Percentiles rank a stretch among this genome's conserved stretches.
phyloP scores from a whole-genome alignment of 495 filamentous ascomycete genomes.

The Apiosordaria backusii region DNA sequence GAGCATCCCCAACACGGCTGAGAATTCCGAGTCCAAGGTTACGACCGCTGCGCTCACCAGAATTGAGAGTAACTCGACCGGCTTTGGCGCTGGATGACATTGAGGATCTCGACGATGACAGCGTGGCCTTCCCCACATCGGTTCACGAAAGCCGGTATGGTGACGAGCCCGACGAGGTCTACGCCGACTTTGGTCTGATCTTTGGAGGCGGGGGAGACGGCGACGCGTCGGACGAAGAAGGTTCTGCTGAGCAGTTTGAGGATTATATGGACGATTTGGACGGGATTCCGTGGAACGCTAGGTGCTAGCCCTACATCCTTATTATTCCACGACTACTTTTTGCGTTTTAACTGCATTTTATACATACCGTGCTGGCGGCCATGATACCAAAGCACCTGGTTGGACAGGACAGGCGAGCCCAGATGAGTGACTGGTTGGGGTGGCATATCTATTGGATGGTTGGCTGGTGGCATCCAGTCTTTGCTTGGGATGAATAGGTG shows the following conservation, averaged over 20 bases:
- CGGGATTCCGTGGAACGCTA: conserved; percentile 34
- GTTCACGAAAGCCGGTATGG: conserved; percentile 44
- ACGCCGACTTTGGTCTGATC: conserved; percentile 47
- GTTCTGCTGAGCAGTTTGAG: conserved; percentile 25
- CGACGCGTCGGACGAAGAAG: conserved; percentile 21
- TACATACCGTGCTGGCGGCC: neutral
- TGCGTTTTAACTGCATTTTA: neutral
- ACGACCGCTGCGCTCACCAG: conserved; percentile 24
- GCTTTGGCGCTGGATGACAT: conserved; percentile 19
- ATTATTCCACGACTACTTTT: neutral
- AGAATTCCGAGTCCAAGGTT: conserved; percentile 25
- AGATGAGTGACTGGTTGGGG: neutral
- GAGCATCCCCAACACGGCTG: neutral
- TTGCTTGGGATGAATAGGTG: neutral
- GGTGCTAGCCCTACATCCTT: conserved; percentile 14
- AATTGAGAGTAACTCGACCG: conserved; percentile 23
- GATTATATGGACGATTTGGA: conserved; percentile 37
- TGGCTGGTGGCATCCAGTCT: neutral
- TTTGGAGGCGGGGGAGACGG: conserved; percentile 35
- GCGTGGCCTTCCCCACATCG: conserved; percentile 43
- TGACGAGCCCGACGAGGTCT: conserved; percentile 44
- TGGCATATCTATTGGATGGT: neutral
- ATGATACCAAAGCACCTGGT: neutral
- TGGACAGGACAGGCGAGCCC: neutral
- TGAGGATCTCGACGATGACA: conserved; percentile 30